Percentiles rank a stretch among this genome's conserved stretches.
Evolutionary conservation across 352 stramenopile species (phyloP).

Genomic region (Phytophthora cactorum): DNA sequence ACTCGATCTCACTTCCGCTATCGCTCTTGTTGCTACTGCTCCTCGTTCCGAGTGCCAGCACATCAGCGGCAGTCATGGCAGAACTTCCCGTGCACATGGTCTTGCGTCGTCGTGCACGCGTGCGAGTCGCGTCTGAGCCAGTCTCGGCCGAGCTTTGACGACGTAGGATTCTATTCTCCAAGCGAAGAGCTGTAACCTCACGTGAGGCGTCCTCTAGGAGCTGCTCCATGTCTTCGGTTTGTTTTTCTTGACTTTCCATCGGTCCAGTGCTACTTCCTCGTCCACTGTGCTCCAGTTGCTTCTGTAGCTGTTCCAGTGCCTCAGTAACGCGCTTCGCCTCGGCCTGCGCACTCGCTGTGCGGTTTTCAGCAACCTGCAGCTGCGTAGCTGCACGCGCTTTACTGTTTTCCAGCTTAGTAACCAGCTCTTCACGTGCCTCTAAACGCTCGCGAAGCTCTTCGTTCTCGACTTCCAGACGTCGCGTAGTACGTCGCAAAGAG

Average conservation of each 20-base stretch:
- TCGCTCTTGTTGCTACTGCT: conserved; percentile 14
- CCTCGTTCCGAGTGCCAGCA: conserved; percentile 28
- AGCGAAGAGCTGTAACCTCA: conserved; percentile 37
- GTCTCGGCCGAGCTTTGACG: conserved; percentile 22
- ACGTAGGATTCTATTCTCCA: conserved; percentile 46
- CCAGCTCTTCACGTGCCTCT: conserved; percentile 19
- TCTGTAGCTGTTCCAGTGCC: conserved; percentile 33
- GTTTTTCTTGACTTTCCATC: conserved; percentile 20
- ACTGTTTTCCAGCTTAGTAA: conserved; percentile 29
- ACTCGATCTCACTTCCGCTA: conserved; percentile 20
- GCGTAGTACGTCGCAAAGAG: conserved; percentile 27
- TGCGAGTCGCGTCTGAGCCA: conserved; percentile 1
- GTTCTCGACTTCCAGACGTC: conserved; percentile 28
- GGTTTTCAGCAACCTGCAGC: conserved; percentile 45
- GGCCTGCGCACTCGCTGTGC: conserved; percentile 28
- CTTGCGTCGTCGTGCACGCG: conserved; percentile 24
- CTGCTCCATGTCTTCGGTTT: conserved; percentile 29
- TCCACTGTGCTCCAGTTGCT: conserved; percentile 29
- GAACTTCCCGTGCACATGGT: conserved; percentile 17
- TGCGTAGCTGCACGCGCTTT: conserved; percentile 36
- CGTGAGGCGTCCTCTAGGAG: conserved; percentile 49
- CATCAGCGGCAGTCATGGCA: conserved; percentile 31
- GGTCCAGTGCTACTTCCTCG: not conserved
- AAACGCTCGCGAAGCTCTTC: conserved; percentile 30
- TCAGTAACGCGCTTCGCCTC: conserved; percentile 35